Evolutionary conservation across 352 stramenopile species (phyloP).

Genomic region (Aphanomyces invadans): DNA sequence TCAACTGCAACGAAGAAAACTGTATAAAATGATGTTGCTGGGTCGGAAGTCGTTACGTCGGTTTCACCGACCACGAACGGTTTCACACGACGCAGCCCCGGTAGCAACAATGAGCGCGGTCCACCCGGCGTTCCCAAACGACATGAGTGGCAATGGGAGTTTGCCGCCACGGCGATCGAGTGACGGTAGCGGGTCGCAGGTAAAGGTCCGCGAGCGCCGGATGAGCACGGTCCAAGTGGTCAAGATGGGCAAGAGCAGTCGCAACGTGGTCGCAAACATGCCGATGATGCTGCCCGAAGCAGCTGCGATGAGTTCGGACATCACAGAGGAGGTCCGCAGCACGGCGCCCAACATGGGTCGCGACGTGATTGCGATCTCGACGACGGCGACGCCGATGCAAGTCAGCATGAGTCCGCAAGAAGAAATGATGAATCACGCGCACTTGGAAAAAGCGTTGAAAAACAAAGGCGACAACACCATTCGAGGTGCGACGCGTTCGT

Average conservation of each 20-base stretch:
- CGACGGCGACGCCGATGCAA: constrained; percentile 18
- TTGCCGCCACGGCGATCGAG: neutral
- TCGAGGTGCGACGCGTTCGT: no score
- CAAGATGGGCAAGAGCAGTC: constrained; percentile 19
- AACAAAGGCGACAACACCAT: neutral
- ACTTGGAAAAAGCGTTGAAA: constrained; percentile 21
- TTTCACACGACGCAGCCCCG: neutral
- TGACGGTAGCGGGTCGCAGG: neutral
- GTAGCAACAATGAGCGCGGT: neutral
- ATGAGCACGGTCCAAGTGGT: constrained; percentile 22
- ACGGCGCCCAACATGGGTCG: constrained; percentile 14
- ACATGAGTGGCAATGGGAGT: no score
- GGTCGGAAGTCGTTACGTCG: no score
- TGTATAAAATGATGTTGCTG: no score
- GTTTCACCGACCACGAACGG: no score
- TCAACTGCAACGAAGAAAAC: no score
- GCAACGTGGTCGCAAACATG: neutral
- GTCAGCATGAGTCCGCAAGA: constrained; percentile 24
- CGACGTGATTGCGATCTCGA: constrained; percentile 23
- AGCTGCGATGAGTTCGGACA: neutral
- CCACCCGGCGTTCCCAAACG: neutral
- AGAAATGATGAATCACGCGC: constrained; percentile 21
- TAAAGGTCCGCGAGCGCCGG: neutral
- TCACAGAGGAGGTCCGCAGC: constrained; percentile 19
- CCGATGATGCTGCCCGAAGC: neutral